Conservation (phyloP, 768 basidiomycete genomes). For the Mycena galericulata region DNA sequence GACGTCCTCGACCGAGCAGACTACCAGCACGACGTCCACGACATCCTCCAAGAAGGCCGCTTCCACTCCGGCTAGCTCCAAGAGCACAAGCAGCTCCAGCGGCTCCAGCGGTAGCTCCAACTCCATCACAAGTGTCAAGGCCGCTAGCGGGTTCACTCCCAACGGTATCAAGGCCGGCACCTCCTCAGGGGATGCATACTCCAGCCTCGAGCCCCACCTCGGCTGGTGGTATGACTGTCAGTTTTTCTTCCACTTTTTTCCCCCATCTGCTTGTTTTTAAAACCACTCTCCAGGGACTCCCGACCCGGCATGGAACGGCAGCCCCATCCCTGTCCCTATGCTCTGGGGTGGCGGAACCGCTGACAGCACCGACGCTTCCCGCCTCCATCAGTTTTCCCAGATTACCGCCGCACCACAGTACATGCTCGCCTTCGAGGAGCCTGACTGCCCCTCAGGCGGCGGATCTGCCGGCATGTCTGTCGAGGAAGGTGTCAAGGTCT, state of each 20-base stretch:
- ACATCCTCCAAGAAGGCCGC: slow-evolving; percentile 3
- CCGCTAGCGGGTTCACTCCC: slow-evolving; percentile 47
- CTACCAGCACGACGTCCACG: slow-evolving; percentile 1
- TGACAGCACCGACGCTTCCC: slow-evolving; percentile 53
- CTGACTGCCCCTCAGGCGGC: slow-evolving; percentile 57
- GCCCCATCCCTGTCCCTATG: slow-evolving; percentile 58
- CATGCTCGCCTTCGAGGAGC: slow-evolving; percentile 61
- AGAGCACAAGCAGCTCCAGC: not conserved
- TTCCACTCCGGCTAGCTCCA: not conserved
- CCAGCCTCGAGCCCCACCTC: slow-evolving; percentile 54
- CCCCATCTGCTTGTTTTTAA: not conserved
- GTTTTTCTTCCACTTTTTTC: slow-evolving; percentile 11
- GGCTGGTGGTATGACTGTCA: slow-evolving; percentile 65
- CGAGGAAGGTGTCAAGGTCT: slow-evolving; percentile 50
- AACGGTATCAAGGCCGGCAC: slow-evolving; percentile 61
- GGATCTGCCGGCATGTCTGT: slow-evolving; percentile 61
- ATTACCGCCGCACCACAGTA: slow-evolving; percentile 50
- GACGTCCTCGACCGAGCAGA: slow-evolving; percentile 5
- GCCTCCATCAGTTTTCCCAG: slow-evolving; percentile 51
- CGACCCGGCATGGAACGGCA: slow-evolving; percentile 53
- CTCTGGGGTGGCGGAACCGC: slow-evolving; percentile 59
- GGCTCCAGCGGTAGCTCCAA: slow-evolving; percentile 1
- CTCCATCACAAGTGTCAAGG: slow-evolving; percentile 24
- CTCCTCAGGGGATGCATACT: slow-evolving; percentile 57
- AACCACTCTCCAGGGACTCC: too few relatives aligned